These are phyloP conservation scores for Tuber umbilicatum DNA, from an alignment of 495 filamentous ascomycete genomes.

Conservation along the genomic window DNA sequence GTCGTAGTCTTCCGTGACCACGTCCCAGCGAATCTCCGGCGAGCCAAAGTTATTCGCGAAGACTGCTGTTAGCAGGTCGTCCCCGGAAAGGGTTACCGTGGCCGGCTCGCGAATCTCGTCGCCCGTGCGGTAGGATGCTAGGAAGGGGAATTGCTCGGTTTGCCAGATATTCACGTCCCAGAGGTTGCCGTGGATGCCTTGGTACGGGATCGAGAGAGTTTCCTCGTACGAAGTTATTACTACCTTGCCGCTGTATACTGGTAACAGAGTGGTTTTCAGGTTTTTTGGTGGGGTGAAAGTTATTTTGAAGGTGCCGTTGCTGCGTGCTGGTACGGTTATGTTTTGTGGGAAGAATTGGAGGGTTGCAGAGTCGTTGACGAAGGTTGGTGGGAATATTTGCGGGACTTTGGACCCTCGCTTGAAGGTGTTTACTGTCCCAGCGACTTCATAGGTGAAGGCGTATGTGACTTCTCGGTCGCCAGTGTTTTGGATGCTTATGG, in stretches of 20 bases:
- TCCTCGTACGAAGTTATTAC: conserved; percentile 49
- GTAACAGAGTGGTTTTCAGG: conserved; percentile 46
- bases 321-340: conserved; percentile 7
- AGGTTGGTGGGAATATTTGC: conserved; percentile 27
- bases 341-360: conserved; percentile 28
- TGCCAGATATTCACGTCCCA: conserved; percentile 45
- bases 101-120: conserved; percentile 41
- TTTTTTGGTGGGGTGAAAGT: conserved; percentile 45
- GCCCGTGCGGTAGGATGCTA: conserved; percentile 41
- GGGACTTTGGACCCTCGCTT: conserved; percentile 20
- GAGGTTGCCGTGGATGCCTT: conserved; percentile 49
- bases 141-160: conserved; percentile 39
- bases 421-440: conserved; percentile 41
- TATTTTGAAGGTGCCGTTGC: conserved; percentile 44
- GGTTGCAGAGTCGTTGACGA: conserved; percentile 32
- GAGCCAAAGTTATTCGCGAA: conserved; percentile 46
- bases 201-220: conserved; percentile 49
- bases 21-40: conserved; percentile 46
- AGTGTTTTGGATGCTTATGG: conserved; percentile 52
- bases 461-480: conserved; percentile 48
- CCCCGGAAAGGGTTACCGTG: conserved; percentile 45
- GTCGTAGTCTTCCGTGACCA: conserved; percentile 43
- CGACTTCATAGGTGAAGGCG: conserved; percentile 42
- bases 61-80: conserved; percentile 38
- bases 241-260: conserved; percentile 52